Percentiles rank a stretch among this genome's conserved stretches.
These are phyloP conservation scores for Ceratobasidium sp. DNA, from an alignment of 1,284 basidiomycete genomes.

Conservation along the genomic window DNA sequence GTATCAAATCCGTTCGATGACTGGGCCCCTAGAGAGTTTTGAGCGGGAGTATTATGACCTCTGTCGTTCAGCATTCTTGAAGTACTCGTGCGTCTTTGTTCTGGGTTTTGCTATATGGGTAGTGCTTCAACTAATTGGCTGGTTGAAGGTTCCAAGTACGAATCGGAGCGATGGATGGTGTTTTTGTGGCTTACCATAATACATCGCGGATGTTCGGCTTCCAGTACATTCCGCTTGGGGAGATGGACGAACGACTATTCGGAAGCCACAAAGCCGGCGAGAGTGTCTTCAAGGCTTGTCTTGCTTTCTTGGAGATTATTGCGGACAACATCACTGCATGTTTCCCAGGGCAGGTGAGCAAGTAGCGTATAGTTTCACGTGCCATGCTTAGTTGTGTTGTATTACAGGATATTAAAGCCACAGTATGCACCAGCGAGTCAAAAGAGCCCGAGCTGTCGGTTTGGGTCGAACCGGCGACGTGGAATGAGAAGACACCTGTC, in stretches of 20 bases:
- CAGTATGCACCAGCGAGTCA: constrained; percentile 22
- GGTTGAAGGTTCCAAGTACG: constrained; percentile 86
- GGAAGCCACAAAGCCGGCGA: constrained; percentile 72
- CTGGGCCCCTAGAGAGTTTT: constrained; percentile 77
- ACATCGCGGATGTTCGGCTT: constrained; percentile 91
- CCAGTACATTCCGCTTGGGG: constrained; percentile 88
- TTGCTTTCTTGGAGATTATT: constrained; percentile 73
- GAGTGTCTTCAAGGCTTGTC: constrained; percentile 80
- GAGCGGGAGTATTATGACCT: constrained; percentile 94
- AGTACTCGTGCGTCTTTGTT: constrained; percentile 74
- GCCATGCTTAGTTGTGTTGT: neutral
- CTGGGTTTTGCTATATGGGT: neutral
- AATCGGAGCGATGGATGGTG: constrained; percentile 97
- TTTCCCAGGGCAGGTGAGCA: constrained; percentile 33
- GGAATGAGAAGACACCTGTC: constrained; percentile 11
- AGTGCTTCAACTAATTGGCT: neutral
- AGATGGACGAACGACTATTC: constrained; percentile 88
- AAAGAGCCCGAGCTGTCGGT: constrained; percentile 35
- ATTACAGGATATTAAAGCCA: constrained; percentile 32
- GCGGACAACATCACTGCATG: constrained; percentile 23
- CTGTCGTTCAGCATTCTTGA: constrained; percentile 91
- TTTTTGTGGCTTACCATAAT: constrained; percentile 95
- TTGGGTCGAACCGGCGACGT: constrained; percentile 38
- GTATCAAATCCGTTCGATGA: constrained; percentile 72
- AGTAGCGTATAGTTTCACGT: neutral